These are phyloP conservation scores for Venturiaceae sp. DNA, from an alignment of 2,329 filamentous ascomycete genomes.

Conservation along the genomic window DNA sequence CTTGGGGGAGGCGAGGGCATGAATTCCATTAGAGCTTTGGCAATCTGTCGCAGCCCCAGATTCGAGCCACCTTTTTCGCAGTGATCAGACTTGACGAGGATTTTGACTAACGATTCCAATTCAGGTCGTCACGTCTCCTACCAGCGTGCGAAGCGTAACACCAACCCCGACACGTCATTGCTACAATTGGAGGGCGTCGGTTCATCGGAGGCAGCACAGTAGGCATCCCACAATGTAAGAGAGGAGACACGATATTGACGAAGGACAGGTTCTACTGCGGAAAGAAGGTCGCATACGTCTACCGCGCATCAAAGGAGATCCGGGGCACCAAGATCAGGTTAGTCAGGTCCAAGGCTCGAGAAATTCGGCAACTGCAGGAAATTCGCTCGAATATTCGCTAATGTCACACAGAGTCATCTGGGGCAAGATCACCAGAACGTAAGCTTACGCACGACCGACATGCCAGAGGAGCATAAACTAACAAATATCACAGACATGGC, in stretches of 20 bases:
- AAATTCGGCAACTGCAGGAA: background rate
- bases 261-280: constrained; percentile 77
- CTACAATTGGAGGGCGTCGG: constrained; percentile 99
- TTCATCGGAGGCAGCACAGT: constrained; percentile 79
- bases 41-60: background rate
- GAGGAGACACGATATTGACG: background rate
- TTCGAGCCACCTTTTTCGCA: background rate
- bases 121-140: constrained; percentile 6
- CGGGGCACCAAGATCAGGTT: constrained; percentile 91
- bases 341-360: constrained; percentile 19
- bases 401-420: constrained; percentile 57
- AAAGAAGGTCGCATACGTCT: constrained; percentile 99
- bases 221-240: constrained; percentile 19
- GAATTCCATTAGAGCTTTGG: background rate
- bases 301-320: constrained; percentile 89
- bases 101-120: background rate
- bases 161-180: constrained; percentile 82
- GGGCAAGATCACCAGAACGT: constrained; percentile 94
- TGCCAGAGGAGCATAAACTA: background rate
- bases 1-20: background rate
- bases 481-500: constrained; percentile 42
- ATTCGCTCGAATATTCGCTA: background rate
- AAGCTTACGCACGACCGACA: constrained; percentile 47
- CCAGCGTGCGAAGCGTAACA: constrained; percentile 86
- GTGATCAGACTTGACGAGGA: background rate